Conservation (phyloP, 2,329 filamentous ascomycete genomes). For the Hirsutella minnesotensis region DNA sequence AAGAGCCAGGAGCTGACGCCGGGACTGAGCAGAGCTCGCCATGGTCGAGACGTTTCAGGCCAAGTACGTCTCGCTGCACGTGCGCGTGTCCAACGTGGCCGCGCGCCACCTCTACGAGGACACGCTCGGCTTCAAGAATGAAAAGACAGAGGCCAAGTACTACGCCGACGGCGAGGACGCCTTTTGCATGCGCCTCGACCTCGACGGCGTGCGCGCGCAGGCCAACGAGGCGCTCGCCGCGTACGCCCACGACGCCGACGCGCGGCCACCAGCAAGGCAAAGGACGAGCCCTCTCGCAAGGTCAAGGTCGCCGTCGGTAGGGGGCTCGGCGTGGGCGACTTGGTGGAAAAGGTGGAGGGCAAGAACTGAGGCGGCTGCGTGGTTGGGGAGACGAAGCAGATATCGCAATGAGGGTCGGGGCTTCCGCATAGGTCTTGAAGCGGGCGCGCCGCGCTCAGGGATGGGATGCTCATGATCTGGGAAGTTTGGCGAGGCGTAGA, state of each 20-base stretch:
- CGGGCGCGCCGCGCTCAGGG: too few species aligned
- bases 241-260: constrained; percentile 22
- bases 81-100: constrained; percentile 85
- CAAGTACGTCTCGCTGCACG: constrained; percentile 89
- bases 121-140: constrained; percentile 78
- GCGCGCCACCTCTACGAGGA: constrained; percentile 87
- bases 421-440: too few species aligned
- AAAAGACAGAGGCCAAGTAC: constrained; percentile 80
- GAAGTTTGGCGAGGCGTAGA: too few species aligned
- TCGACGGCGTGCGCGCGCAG: constrained; percentile 46
- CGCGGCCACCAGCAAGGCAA: not conserved
- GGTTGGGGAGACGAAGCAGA: not conserved
- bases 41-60: constrained; percentile 94
- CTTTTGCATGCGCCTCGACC: constrained; percentile 83
- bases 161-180: constrained; percentile 98
- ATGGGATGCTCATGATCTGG: too few species aligned
- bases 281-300: constrained; percentile 42
- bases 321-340: constrained; percentile 62
- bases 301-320: constrained; percentile 79
- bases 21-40: constrained; percentile 56
- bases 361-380: constrained; percentile 11
- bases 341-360: constrained; percentile 60
- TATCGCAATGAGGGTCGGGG: too few species aligned
- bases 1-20: too few species aligned
- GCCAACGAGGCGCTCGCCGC: constrained; percentile 26